Evolutionary conservation across 2,329 filamentous ascomycete species (phyloP).

Genomic region (Mycocentrospora acerina): DNA sequence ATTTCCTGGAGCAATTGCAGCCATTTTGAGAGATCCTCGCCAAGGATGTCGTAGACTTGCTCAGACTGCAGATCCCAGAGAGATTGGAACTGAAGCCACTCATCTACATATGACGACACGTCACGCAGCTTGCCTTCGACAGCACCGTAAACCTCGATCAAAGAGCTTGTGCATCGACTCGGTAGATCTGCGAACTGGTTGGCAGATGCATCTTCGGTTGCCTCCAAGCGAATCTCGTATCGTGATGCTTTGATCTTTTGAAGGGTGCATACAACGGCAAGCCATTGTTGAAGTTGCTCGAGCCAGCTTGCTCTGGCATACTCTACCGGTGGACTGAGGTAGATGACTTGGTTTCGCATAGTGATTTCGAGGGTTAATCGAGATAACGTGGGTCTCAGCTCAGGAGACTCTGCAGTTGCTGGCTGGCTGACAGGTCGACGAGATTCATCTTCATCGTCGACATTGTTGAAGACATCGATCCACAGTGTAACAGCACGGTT

Average conservation of each 20-base stretch:
- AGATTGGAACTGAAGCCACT: conserved; percentile 98
- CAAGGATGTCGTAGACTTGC: conserved; percentile 88
- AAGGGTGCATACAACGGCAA: conserved; percentile 87
- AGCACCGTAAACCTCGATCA: conserved; percentile 77
- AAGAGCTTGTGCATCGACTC: conserved; percentile 74
- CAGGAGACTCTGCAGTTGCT: conserved; percentile 48
- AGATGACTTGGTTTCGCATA: conserved; percentile 98
- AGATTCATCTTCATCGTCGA: conserved; percentile 36
- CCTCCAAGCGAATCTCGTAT: conserved; percentile 82
- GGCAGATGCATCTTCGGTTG: conserved; percentile 62
- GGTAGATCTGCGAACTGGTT: conserved; percentile 80
- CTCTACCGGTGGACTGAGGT: conserved; percentile 89
- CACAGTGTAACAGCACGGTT: conserved; percentile 80
- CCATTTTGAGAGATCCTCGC: conserved; percentile 90
- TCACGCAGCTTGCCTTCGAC: conserved; percentile 81
- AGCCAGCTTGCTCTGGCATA: conserved; percentile 93
- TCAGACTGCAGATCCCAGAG: conserved; percentile 97
- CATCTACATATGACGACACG: conserved; percentile 85
- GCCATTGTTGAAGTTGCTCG: conserved; percentile 87
- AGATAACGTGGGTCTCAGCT: conserved; percentile 62
- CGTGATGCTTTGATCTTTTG: conserved; percentile 92
- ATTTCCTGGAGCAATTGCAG: conserved; percentile 96
- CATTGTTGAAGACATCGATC: conserved; percentile 76
- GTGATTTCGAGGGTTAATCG: conserved; percentile 86
- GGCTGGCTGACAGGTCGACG: conserved; percentile 29